Conservation (phyloP, 2,329 filamentous ascomycete species). For the Penicillium digitatum region DNA sequence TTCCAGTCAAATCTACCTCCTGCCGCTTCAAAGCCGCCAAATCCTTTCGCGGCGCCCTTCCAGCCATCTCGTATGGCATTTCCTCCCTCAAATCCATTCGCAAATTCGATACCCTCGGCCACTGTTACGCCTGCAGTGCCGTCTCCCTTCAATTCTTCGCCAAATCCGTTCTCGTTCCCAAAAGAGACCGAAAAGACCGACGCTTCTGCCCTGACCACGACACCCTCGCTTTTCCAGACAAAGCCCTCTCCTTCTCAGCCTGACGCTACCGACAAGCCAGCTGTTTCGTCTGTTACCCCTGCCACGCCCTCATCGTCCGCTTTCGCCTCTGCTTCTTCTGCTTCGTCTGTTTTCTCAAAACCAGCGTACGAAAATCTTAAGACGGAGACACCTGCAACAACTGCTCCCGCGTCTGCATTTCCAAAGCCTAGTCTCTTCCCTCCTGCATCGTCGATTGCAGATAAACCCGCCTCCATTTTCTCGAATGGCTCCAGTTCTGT, state of each 20-base stretch:
- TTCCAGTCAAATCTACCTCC: conserved; percentile 2
- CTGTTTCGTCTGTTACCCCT: not conserved
- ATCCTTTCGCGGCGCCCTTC: conserved; percentile 11
- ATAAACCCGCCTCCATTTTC: not conserved
- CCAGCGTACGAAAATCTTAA: not conserved
- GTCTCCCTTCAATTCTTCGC: not conserved
- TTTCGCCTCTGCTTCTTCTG: not conserved
- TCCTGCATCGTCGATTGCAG: not conserved
- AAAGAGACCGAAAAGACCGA: not conserved
- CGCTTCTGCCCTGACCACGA: not conserved
- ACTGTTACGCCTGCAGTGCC: not conserved
- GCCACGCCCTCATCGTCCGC: not conserved
- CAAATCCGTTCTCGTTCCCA: conserved; percentile 3
- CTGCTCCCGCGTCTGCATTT: not conserved
- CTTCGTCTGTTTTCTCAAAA: not conserved
- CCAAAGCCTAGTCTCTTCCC: not conserved
- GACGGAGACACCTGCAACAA: not conserved
- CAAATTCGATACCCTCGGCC: not conserved
- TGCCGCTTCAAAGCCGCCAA: conserved; percentile 2
- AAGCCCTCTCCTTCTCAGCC: not conserved
- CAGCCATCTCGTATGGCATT: not conserved
- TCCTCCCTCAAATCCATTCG: conserved; percentile 6
- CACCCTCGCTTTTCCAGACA: not conserved
- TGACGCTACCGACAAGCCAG: not conserved
- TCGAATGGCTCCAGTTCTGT: not conserved